Conservation (phyloP, 106 monocot genomes). For the Dendrobium officinale region DNA sequence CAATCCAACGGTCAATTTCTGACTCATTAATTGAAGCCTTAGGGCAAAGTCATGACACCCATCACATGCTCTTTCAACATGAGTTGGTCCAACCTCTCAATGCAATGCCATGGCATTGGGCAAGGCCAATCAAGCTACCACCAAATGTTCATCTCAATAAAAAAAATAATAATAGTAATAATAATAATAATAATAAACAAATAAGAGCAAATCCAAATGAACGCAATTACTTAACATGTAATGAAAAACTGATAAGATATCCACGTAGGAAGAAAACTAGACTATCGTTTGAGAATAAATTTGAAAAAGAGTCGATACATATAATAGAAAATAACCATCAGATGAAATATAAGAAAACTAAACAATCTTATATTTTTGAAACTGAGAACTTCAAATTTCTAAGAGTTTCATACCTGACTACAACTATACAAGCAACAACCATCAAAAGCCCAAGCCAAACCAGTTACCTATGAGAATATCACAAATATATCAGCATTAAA, state of each 20-base stretch:
- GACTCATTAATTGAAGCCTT: too few species aligned
- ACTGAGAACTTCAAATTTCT: neutral
- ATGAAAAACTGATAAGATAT: neutral
- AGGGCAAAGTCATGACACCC: too few species aligned
- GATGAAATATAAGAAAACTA: neutral
- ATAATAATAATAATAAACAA: neutral
- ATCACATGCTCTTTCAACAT: too few species aligned
- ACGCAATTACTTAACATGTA: neutral
- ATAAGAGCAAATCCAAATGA: neutral
- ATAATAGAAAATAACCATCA: neutral
- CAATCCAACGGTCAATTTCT: too few species aligned
- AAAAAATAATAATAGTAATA: neutral
- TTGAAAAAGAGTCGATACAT: neutral
- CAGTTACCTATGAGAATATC: conserved; percentile 55
- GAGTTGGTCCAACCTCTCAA: too few species aligned
- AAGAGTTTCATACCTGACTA: conserved; percentile 56
- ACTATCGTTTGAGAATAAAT: neutral
- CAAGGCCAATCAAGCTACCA: neutral
- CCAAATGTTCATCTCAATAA: neutral
- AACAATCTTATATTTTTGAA: neutral
- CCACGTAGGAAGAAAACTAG: neutral
- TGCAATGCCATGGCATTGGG: neutral
- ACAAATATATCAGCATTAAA: conserved; percentile 11
- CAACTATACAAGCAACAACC: conserved; percentile 75
- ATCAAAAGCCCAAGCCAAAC: conserved; percentile 71